Base-by-base conservation (phyloP, 225 moss, liverwort and hornwort genomes). In the Rhytidiadelphus loreus region DNA sequence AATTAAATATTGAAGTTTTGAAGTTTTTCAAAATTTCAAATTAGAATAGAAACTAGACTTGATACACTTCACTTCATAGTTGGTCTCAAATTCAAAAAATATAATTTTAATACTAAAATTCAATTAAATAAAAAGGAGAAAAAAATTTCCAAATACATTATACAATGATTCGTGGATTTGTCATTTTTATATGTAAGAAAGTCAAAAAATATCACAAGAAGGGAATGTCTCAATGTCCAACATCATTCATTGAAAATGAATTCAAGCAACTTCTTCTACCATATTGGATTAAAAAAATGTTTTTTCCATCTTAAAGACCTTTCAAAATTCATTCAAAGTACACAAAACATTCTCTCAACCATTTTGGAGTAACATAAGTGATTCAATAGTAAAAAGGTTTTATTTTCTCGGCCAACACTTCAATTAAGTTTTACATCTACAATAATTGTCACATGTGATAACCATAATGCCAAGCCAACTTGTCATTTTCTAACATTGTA, bases 61-160 rank as follows among this genome's bases (percentile, higher is more conserved):
- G 18, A 35, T 26, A 60, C 32, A 4, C 7, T 63, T 63, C 16
- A 32, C 13, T 17, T 16, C 5, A 8, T 32, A 63, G 5, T 32
- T 32, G 33, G 17, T 33, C 2, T 33, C 32, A 63, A 8, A 32
- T 32, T 32, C 4, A 16, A 13, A 12, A 30, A 62, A 62, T 7
- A 62, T 15, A 7, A 7, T 29, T 30, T 4, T 15, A 16, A 7
- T 0, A 15, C 7, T 16, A 15, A 62, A 32, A 16, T 30, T 25
- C 6, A 37, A 37, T 22, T n/a, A n/a, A n/a, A 11, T 8, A 64
- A 0, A 18, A 68, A 9, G 3, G 2, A 16, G 0, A 0, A 39
- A 39, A 21, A 66, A 1, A 21, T n/a, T 6, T 3, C 12, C 6
- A 66, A 11, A 21, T 3, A 66, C 11, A 37, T 2, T 21, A 37